Evolutionary conservation across 768 basidiomycete species (phyloP).

Genomic region (Phlegmacium glaucopus): DNA sequence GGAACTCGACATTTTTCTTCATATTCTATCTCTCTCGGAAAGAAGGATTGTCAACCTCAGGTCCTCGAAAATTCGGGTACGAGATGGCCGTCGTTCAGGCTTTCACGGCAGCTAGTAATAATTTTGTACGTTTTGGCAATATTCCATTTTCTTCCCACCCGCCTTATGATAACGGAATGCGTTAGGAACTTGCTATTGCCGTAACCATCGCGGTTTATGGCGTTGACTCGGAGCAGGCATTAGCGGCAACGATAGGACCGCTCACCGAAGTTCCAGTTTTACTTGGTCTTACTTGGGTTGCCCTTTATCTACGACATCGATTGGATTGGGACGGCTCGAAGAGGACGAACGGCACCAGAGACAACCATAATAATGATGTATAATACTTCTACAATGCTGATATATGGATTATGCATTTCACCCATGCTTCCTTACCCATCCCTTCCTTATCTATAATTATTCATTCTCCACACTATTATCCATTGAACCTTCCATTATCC

Average conservation of each 20-base stretch:
- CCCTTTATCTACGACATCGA: slow-evolving; percentile 40
- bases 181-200: slow-evolving; percentile 80
- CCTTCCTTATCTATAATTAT: too few species aligned
- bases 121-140: slow-evolving; percentile 47
- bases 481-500: too few species aligned
- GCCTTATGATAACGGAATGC: neutral
- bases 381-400: too few species aligned
- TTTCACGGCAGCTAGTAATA: slow-evolving; percentile 80
- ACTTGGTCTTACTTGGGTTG: slow-evolving; percentile 63
- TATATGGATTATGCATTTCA: too few species aligned
- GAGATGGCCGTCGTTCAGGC: slow-evolving; percentile 74
- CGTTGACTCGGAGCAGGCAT: slow-evolving; percentile 70
- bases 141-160: too few species aligned
- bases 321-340: slow-evolving; percentile 34
- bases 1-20: slow-evolving; percentile 57
- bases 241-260: slow-evolving; percentile 79
- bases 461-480: too few species aligned
- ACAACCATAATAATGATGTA: too few species aligned
- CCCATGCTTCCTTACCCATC: too few species aligned
- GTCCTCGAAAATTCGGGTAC: slow-evolving; percentile 40
- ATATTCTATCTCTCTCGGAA: slow-evolving; percentile 45
- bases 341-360: too few species aligned
- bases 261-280: slow-evolving; percentile 81
- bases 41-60: slow-evolving; percentile 21
- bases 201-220: slow-evolving; percentile 78